Conservation (phyloP, 768 basidiomycete genomes). For the Pisolithus orientalis region DNA sequence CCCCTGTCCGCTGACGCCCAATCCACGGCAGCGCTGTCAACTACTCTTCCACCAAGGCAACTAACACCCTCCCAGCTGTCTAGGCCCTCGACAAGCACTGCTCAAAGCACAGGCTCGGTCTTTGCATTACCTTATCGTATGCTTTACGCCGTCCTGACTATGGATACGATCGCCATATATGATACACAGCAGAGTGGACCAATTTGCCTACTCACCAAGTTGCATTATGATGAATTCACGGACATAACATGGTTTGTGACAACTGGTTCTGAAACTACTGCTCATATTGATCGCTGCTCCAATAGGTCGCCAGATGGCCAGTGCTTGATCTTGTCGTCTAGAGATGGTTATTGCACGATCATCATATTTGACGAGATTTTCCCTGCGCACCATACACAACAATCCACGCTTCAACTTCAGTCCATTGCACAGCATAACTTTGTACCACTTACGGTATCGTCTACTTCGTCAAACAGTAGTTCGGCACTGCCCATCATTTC, state of each 20-base stretch:
- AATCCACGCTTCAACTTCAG: constrained; percentile 84
- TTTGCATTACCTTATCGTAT: constrained; percentile 92
- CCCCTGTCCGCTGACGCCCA: not conserved
- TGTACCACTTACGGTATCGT: constrained; percentile 46
- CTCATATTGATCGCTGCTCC: constrained; percentile 2
- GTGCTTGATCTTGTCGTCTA: constrained; percentile 81
- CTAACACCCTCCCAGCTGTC: constrained; percentile 12
- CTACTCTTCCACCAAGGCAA: constrained; percentile 6
- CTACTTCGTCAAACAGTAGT: constrained; percentile 27
- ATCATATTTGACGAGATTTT: constrained; percentile 94
- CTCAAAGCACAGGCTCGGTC: constrained; percentile 51
- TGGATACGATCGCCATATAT: constrained; percentile 92
- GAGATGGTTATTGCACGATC: constrained; percentile 96
- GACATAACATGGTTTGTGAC: constrained; percentile 85
- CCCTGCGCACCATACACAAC: constrained; percentile 82
- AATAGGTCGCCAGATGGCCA: constrained; percentile 94
- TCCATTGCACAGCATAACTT: constrained; percentile 85
- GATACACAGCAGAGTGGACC: constrained; percentile 96
- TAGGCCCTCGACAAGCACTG: constrained; percentile 18
- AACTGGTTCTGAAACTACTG: constrained; percentile 1
- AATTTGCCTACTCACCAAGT: constrained; percentile 83
- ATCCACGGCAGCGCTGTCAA: not conserved
- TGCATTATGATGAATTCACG: constrained; percentile 98
- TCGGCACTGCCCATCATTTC: constrained; percentile 29
- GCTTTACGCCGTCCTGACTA: constrained; percentile 92